A percentile compares a stretch with the other conserved stretches of the same genome.
These are phyloP conservation scores for Chloranthus sessilifolius DNA, from an alignment of 164 flowering plant species.

Conservation along the genomic window DNA sequence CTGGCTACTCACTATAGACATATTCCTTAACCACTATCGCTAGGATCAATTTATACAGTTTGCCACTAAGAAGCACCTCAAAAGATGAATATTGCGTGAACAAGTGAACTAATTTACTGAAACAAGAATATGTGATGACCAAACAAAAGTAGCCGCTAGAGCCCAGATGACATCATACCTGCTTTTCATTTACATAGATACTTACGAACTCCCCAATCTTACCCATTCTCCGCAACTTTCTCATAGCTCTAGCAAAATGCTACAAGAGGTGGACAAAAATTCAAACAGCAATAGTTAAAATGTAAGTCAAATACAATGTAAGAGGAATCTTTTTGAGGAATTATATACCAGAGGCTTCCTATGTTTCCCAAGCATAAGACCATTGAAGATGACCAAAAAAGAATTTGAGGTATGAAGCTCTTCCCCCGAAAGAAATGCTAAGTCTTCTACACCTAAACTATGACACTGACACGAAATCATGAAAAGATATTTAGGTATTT, in stretches of 20 bases:
- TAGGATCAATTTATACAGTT: too few species aligned
- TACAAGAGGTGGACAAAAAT: conserved; percentile 14
- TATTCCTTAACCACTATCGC: too few species aligned
- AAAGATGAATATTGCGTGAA: too few species aligned
- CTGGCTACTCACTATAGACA: too few species aligned
- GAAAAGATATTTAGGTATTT: too few species aligned
- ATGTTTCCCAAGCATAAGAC: conserved; percentile 92
- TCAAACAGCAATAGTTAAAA: neutral
- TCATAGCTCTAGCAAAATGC: conserved; percentile 68
- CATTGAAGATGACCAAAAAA: conserved; percentile 78
- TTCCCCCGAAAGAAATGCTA: conserved; percentile 72
- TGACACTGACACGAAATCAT: conserved; percentile 45
- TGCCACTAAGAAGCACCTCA: too few species aligned
- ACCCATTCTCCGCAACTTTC: conserved; percentile 84
- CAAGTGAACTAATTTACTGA: too few species aligned
- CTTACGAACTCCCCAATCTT: conserved; percentile 91
- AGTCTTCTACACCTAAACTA: conserved; percentile 75
- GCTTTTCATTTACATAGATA: conserved; percentile 80
- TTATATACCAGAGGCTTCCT: conserved; percentile 61
- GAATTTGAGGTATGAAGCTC: conserved; percentile 82
- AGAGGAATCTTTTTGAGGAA: neutral
- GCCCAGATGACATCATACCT: conserved; percentile 39
- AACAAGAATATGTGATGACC: too few species aligned
- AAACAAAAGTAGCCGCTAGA: neutral
- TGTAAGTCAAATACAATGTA: neutral